A percentile compares a stretch with the other conserved stretches of the same genome.
Evolutionary conservation across 163 green algal genomes (phyloP).

Genomic region (Coccomyxa subellipsoidea): DNA sequence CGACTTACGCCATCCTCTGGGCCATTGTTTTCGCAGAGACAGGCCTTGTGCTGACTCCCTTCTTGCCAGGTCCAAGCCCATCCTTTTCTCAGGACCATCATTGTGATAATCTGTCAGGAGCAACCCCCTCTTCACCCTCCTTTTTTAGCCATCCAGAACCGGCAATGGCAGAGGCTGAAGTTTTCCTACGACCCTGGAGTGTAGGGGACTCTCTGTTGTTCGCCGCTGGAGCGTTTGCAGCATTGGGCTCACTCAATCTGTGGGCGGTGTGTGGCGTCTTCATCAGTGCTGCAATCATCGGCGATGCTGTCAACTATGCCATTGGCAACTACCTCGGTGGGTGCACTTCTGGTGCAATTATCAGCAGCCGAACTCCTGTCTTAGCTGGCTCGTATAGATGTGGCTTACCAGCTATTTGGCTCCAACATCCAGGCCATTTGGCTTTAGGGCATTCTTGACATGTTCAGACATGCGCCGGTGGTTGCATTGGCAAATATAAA

Average conservation of each 20-base stretch:
- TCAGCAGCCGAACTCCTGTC: not conserved
- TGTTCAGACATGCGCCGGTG: no score
- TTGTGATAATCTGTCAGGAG: no score
- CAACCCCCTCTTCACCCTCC: no score
- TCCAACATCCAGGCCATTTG: no score
- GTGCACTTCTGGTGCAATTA: not conserved
- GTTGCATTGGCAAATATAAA: no score
- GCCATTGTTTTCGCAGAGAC: slow-evolving; percentile 95
- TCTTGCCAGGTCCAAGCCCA: slow-evolving; percentile 65
- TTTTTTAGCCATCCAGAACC: no score
- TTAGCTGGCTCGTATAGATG: not conserved
- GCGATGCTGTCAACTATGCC: slow-evolving; percentile 90
- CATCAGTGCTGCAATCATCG: slow-evolving; percentile 73
- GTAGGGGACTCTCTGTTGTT: slow-evolving; percentile 88
- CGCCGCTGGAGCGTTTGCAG: slow-evolving; percentile 79
- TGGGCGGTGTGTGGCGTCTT: slow-evolving; percentile 62
- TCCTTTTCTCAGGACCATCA: no score
- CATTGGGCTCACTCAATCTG: slow-evolving; percentile 71
- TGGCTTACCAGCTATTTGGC: not conserved
- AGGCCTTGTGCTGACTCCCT: slow-evolving; percentile 79
- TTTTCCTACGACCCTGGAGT: no score
- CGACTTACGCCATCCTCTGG: slow-evolving; percentile 82
- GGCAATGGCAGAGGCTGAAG: no score
- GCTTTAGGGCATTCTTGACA: no score
- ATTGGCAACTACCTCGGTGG: slow-evolving; percentile 68